Evolutionary conservation across 768 basidiomycete genomes (phyloP).

Genomic region (Podaxis sp.): DNA sequence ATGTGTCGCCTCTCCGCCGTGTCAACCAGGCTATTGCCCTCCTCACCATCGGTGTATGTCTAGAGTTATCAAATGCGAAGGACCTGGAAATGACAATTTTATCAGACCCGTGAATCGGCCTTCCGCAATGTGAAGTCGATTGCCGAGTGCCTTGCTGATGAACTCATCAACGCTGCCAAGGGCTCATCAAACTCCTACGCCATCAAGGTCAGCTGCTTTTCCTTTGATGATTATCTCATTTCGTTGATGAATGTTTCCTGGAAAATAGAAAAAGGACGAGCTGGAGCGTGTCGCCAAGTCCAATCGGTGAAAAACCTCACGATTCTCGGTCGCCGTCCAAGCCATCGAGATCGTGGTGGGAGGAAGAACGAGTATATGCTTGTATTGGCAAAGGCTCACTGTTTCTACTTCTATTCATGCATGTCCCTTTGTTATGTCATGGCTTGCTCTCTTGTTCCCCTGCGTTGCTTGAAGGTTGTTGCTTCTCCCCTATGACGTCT

Average conservation of each 20-base stretch:
- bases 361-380: slow-evolving; percentile 10
- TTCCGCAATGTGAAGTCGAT: slow-evolving; percentile 99
- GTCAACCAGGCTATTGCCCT: slow-evolving; percentile 98
- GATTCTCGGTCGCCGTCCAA: slow-evolving; percentile 17
- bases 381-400: slow-evolving; percentile 18
- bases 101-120: slow-evolving; percentile 95
- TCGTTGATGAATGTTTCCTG: slow-evolving; percentile 10
- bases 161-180: slow-evolving; percentile 99
- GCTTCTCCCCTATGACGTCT: background rate
- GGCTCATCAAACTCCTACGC: slow-evolving; percentile 99
- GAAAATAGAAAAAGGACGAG: slow-evolving; percentile 92
- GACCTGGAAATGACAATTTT: slow-evolving; percentile 1
- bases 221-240: background rate
- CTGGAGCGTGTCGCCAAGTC: slow-evolving; percentile 99
- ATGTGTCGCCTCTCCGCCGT: slow-evolving; percentile 96
- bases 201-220: slow-evolving; percentile 74
- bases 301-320: slow-evolving; percentile 80
- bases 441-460: slow-evolving; percentile 2
- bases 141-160: slow-evolving; percentile 98
- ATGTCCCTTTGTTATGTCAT: slow-evolving; percentile 6
- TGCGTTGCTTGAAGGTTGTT: background rate
- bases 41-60: slow-evolving; percentile 92
- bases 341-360: background rate
- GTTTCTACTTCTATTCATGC: slow-evolving; percentile 3
- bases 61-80: background rate